These are phyloP conservation scores for Yarrowia osloensis DNA, from an alignment of 805 yeast genomes.

Conservation along the genomic window DNA sequence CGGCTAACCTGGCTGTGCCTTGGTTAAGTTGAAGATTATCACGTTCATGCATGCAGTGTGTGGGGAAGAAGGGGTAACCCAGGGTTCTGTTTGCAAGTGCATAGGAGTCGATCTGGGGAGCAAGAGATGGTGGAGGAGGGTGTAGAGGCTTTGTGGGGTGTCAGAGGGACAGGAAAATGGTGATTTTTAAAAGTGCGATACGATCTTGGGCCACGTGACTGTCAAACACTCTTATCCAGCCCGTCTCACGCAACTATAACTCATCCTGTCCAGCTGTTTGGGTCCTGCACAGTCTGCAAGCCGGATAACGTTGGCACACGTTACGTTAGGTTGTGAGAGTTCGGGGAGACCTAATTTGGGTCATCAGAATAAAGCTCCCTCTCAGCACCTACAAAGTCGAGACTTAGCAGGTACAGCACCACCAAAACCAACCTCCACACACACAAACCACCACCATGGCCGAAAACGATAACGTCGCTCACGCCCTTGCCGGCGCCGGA, in stretches of 20 bases:
- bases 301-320: conserved; percentile 22
- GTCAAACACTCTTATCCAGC: too few species aligned
- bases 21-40: conserved; percentile 29
- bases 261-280: background rate
- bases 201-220: too few species aligned
- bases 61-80: conserved; percentile 25
- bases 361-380: conserved; percentile 6
- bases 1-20: conserved; percentile 17
- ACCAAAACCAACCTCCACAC: background rate
- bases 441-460: conserved; percentile 5
- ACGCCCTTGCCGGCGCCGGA: conserved; percentile 92
- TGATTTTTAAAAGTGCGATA: too few species aligned
- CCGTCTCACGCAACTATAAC: too few species aligned
- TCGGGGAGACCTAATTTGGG: conserved; percentile 5
- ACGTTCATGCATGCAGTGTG: conserved; percentile 31
- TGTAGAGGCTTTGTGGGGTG: too few species aligned
- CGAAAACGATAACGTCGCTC: conserved; percentile 55
- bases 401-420: background rate
- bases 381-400: background rate
- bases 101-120: background rate
- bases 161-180: too few species aligned
- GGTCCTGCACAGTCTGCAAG: background rate
- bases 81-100: background rate
- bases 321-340: background rate
- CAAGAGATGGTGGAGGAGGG: background rate